Evolutionary conservation across 2,329 filamentous ascomycete genomes (phyloP).

Genomic region (Cordyceps pruinosa): DNA sequence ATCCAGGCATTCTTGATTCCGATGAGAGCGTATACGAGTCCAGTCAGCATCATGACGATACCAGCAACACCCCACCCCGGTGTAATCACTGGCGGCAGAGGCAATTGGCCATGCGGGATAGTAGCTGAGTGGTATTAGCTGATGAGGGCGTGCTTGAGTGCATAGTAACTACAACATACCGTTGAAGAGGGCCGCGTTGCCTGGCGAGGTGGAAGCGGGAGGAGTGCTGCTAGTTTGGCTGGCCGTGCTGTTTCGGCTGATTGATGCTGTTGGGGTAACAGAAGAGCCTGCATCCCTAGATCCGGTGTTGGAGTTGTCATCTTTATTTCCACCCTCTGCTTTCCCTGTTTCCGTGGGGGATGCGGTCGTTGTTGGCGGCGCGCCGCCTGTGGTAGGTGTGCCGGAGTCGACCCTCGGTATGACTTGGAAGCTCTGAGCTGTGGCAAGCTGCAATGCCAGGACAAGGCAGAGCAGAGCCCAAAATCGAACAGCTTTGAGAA

Average conservation of each 20-base stretch:
- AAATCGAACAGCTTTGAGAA: slow-evolving; percentile 25
- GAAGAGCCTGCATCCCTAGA: not conserved
- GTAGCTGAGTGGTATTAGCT: slow-evolving; percentile 28
- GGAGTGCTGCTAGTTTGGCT: slow-evolving; percentile 3
- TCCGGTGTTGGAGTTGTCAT: not conserved
- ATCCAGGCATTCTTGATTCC: slow-evolving; percentile 78
- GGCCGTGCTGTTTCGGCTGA: not conserved
- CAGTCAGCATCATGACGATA: slow-evolving; percentile 65
- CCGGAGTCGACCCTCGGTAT: slow-evolving; percentile 25
- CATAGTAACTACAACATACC: slow-evolving; percentile 20
- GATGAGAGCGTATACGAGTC: slow-evolving; percentile 64
- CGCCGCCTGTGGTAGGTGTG: slow-evolving; percentile 1
- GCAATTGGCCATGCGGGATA: slow-evolving; percentile 50
- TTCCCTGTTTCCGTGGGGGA: slow-evolving; percentile 16
- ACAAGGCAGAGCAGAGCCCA: slow-evolving; percentile 34
- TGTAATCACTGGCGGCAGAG: slow-evolving; percentile 67
- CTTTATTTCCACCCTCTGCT: not conserved
- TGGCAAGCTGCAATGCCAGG: slow-evolving; percentile 30
- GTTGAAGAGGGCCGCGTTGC: slow-evolving; percentile 28
- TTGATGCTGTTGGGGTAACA: not conserved
- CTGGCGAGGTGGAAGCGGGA: slow-evolving; percentile 17
- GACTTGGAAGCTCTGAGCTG: slow-evolving; percentile 27
- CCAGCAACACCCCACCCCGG: slow-evolving; percentile 77
- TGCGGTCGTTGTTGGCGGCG: slow-evolving; percentile 15
- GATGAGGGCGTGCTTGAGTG: not conserved